A percentile compares a stretch with the other conserved stretches of the same genome.
phyloP scores from a whole-genome alignment of 2,329 filamentous ascomycete species.

The Tothia fuscella region DNA sequence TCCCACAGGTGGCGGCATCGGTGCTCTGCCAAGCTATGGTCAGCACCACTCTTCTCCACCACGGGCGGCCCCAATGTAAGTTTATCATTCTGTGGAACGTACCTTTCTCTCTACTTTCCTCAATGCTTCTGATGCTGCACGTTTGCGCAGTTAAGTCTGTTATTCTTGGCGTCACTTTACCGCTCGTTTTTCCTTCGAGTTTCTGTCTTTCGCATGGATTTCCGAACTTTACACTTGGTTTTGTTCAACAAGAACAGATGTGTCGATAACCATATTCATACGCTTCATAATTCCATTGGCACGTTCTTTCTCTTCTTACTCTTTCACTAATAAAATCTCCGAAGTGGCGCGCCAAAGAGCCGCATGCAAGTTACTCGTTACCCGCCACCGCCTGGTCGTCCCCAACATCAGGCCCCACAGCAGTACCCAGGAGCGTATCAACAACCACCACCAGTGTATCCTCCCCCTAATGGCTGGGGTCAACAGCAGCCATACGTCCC shows the following conservation, averaged over 20 bases:
- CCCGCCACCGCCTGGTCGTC: conserved; percentile 35
- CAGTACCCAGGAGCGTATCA: conserved; percentile 18
- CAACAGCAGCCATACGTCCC: neutral
- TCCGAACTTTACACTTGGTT: too few species aligned
- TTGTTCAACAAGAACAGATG: too few species aligned
- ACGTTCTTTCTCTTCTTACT: neutral
- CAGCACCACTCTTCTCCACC: conserved; percentile 14
- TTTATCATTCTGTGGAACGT: neutral
- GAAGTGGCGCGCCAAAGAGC: conserved; percentile 30
- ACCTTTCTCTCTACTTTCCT: neutral
- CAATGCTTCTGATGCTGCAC: too few species aligned
- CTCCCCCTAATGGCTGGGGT: conserved; percentile 6
- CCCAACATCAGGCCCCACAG: conserved; percentile 20
- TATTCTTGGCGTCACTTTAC: too few species aligned
- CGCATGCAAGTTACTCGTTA: conserved; percentile 39
- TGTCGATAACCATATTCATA: too few species aligned
- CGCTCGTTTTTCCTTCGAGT: too few species aligned
- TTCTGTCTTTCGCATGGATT: too few species aligned
- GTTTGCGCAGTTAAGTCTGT: too few species aligned
- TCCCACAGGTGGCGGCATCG: neutral
- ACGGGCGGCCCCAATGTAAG: conserved; percentile 3
- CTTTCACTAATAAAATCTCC: conserved; percentile 15
- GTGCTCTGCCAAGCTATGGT: conserved; percentile 14
- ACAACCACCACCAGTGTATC: conserved; percentile 15
- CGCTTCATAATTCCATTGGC: neutral